phyloP scores from a whole-genome alignment of 2,329 filamentous ascomycete species.

The Ceratocystis eucalypticola region DNA sequence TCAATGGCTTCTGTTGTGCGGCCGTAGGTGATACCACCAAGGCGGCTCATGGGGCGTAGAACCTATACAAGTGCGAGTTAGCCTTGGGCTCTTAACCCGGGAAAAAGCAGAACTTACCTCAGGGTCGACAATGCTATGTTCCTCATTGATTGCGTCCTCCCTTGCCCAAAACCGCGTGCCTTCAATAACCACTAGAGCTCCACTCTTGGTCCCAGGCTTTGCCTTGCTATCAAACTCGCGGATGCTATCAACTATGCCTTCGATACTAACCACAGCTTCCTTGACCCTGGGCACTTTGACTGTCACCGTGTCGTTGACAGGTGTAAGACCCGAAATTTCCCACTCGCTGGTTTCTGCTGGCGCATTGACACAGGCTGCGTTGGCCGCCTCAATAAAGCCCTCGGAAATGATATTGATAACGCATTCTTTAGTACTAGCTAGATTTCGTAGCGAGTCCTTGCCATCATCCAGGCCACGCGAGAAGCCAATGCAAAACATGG shows the following conservation, averaged over 20 bases:
- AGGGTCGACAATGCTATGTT: conserved; percentile 60
- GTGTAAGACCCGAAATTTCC: conserved; percentile 62
- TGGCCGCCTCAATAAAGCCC: conserved; percentile 75
- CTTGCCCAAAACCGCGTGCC: conserved; percentile 79
- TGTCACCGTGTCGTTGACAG: conserved; percentile 46
- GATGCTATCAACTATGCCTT: conserved; percentile 62
- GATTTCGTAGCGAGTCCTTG: conserved; percentile 69
- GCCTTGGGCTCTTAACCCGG: not conserved
- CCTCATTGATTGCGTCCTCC: conserved; percentile 74
- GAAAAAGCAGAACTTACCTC: conserved; percentile 32
- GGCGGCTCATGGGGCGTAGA: conserved; percentile 58
- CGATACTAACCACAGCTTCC: conserved; percentile 72
- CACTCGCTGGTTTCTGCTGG: conserved; percentile 69
- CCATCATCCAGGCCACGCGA: conserved; percentile 34
- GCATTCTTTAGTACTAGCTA: conserved; percentile 59
- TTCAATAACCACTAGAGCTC: conserved; percentile 64
- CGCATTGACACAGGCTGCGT: conserved; percentile 63
- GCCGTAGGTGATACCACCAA: conserved; percentile 80
- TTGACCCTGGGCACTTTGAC: conserved; percentile 61
- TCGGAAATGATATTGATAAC: conserved; percentile 80
- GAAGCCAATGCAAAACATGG: conserved; percentile 57
- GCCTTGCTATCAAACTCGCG: conserved; percentile 64
- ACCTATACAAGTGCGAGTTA: conserved; percentile 32
- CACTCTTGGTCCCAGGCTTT: conserved; percentile 59
- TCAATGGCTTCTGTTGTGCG: conserved; percentile 58